Evolutionary conservation across 441 rosid species (phyloP), one percentile per base, ranked within the genome.

Genomic region (Gossypium lobatum): DNA sequence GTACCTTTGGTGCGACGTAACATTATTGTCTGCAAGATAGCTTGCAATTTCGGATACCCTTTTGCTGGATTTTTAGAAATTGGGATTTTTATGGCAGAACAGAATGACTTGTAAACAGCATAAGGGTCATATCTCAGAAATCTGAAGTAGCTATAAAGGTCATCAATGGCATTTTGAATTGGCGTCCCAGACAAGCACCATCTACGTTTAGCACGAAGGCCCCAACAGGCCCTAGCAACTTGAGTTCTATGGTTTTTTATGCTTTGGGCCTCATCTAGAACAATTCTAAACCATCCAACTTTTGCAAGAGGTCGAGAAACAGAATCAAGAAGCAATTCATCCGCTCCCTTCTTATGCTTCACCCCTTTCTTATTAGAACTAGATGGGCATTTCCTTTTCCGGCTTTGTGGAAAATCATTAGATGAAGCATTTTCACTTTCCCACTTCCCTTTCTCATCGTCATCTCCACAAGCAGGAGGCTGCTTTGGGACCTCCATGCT

Each of bases 131-230:
- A 90, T 87, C 90, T 90, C 71, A 93, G 98, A 79, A 93, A 93
- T 80, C 96, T 86, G 75, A 93, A 93, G 84, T 93, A 93, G 86
- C 98, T 93, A 75, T 93, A 93, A 25, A 93, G 96, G 78, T 93
- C 98, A 67, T 93, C 98, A 4, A 93, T 85, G 8, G 97, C 90
- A 82, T 93, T 93, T 84, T 93, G 98, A 79, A 93, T 86, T 70
- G 98, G 98, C 67, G 98, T 93, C 64, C 98, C 98, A 1, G 98
- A 93, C 83, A 93, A 87, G 85, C 98, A 93, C 98, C 98, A 93
- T 79, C 98, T 83, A 18, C 96, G 94, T 77, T 93, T 93, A 46
- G 98, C 96, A 21, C 97, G 97, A 79, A 93, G 97, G 23, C 96
- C 96, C 97, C 96, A 93, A 78, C 98, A 93, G 53, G 98, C 97